These are phyloP conservation scores for Eimeria tenella DNA, from an alignment of 169 alveolate genomes.

Conservation along the genomic window DNA sequence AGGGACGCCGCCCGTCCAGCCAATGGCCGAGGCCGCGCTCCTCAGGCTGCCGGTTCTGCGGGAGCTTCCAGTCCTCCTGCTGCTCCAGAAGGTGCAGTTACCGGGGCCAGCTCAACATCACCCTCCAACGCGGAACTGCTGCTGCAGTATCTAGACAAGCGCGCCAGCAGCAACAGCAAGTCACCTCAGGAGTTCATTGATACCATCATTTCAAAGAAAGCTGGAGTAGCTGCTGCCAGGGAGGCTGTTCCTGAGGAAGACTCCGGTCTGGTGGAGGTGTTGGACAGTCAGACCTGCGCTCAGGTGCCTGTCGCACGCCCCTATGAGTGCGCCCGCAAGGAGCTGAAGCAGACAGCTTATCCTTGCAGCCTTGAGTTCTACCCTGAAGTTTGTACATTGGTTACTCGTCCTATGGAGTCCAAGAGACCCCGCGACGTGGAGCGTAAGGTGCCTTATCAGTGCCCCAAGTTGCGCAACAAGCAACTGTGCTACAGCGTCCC, in stretches of 20 bases:
- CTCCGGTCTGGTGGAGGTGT: slow-evolving; percentile 3
- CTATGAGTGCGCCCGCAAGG: slow-evolving; percentile 5
- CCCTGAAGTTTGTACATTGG: slow-evolving; percentile 1
- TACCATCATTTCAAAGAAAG: neutral
- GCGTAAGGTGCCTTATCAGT: neutral
- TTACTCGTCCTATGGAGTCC: neutral
- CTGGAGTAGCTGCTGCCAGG: neutral
- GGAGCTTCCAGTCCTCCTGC: too few species aligned
- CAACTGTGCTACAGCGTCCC: slow-evolving; percentile 22
- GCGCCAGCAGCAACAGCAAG: slow-evolving; percentile 5
- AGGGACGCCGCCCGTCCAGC: neutral
- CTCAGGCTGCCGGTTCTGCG: too few species aligned
- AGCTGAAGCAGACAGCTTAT: slow-evolving; percentile 20
- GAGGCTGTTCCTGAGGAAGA: neutral
- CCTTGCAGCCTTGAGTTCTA: slow-evolving; percentile 9
- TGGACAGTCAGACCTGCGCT: neutral
- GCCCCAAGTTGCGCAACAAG: slow-evolving; percentile 5
- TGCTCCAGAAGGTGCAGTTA: too few species aligned
- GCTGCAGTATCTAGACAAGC: slow-evolving; percentile 3
- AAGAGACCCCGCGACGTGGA: neutral
- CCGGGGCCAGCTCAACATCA: neutral
- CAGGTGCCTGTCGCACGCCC: neutral
- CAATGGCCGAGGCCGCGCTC: neutral
- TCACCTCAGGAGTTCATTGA: neutral
- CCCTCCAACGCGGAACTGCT: slow-evolving; percentile 38